A percentile compares a stretch with the other conserved stretches of the same genome.
Conservation (phyloP, 2,329 filamentous ascomycete species). For the Huntiella abstrusa region DNA sequence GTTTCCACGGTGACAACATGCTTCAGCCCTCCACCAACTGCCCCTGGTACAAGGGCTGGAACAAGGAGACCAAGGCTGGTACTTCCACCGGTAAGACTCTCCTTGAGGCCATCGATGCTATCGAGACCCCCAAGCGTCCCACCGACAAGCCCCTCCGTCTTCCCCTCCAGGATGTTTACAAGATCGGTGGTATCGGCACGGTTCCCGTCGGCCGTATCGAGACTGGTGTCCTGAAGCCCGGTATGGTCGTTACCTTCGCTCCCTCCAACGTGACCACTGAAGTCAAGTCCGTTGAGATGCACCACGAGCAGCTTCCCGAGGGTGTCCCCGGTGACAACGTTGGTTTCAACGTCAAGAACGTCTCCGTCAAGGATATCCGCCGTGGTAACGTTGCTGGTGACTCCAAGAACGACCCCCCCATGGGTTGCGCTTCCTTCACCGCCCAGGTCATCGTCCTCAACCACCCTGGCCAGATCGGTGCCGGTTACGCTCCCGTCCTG, state of each 20-base stretch:
- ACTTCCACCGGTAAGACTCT: constrained; percentile 92
- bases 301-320: constrained; percentile 96
- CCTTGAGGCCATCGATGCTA: constrained; percentile 94
- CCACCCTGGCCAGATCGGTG: constrained; percentile 99
- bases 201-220: constrained; percentile 99
- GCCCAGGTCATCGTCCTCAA: constrained; percentile 99
- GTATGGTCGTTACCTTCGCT: constrained; percentile 95
- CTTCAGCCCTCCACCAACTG: constrained; percentile 73
- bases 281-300: constrained; percentile 99
- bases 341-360: constrained; percentile 99
- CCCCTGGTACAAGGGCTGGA: constrained; percentile 99
- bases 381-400: constrained; percentile 99
- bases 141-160: constrained; percentile 99
- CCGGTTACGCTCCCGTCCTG: constrained; percentile 95
- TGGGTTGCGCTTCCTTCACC: constrained; percentile 82
- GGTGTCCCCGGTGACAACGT: constrained; percentile 99
- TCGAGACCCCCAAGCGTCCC: constrained; percentile 82
- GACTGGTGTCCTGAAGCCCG: constrained; percentile 87
- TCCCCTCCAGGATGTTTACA: constrained; percentile 99
- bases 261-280: constrained; percentile 98
- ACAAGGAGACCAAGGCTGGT: constrained; percentile 72
- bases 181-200: constrained; percentile 99
- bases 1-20: constrained; percentile 99
- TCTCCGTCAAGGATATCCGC: constrained; percentile 99
- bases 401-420: constrained; percentile 98